These are phyloP conservation scores for Claviceps purpurea DNA, from an alignment of 2,329 filamentous ascomycete genomes.

Conservation along the genomic window DNA sequence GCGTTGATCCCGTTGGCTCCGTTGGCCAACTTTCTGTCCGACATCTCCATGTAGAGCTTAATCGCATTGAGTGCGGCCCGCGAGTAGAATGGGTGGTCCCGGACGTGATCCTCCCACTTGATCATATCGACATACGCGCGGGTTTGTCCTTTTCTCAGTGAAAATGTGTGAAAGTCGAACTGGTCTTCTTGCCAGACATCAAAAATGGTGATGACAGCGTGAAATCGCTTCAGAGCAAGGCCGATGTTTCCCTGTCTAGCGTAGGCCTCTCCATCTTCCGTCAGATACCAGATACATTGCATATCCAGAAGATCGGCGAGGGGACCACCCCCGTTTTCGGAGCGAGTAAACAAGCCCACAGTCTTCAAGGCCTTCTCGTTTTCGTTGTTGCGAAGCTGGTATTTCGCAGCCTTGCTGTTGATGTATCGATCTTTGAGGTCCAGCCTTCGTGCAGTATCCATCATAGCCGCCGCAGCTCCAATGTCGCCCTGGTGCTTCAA, in stretches of 20 bases:
- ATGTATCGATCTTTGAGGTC: slow-evolving; percentile 92
- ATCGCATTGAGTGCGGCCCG: slow-evolving; percentile 72
- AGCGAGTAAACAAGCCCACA: slow-evolving; percentile 86
- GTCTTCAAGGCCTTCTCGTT: slow-evolving; percentile 76
- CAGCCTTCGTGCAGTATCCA: slow-evolving; percentile 75
- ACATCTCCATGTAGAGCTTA: slow-evolving; percentile 63
- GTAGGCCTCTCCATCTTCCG: slow-evolving; percentile 86
- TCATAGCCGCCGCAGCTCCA: slow-evolving; percentile 66
- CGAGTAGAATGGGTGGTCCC: slow-evolving; percentile 87
- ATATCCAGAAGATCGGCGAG: slow-evolving; percentile 89
- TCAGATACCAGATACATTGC: slow-evolving; percentile 96
- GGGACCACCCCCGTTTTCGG: slow-evolving; percentile 77
- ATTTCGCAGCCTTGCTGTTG: slow-evolving; percentile 96
- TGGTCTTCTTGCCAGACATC: slow-evolving; percentile 97
- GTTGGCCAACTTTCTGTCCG: slow-evolving; percentile 59
- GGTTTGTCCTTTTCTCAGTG: slow-evolving; percentile 90
- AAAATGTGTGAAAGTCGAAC: slow-evolving; percentile 98
- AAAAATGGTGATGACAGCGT: slow-evolving; percentile 80
- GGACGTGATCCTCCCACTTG: slow-evolving; percentile 82
- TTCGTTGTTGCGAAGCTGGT: slow-evolving; percentile 84
- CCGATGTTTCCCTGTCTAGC: slow-evolving; percentile 69
- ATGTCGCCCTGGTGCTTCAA: slow-evolving; percentile 79
- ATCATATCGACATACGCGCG: slow-evolving; percentile 93
- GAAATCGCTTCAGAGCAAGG: slow-evolving; percentile 84
- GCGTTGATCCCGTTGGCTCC: slow-evolving; percentile 44